Conservation (phyloP, 371 early-diverging fungal species). For the Amoeboaphelidium occidentale region DNA sequence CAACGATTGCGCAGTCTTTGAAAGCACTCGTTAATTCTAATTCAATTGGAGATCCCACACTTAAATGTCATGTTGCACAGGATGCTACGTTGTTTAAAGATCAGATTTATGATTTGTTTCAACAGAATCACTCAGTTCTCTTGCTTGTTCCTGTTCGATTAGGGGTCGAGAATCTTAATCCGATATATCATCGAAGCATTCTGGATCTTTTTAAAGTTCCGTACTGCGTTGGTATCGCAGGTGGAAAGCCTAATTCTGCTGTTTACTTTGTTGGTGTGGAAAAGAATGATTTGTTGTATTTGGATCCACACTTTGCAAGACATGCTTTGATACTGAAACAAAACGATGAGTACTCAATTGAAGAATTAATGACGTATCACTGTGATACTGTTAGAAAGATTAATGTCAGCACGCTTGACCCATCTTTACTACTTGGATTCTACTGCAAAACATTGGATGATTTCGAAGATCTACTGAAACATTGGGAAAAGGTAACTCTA, state of each 20-base stretch:
- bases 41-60: slow-evolving; percentile 1
- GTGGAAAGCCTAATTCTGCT: slow-evolving; percentile 76
- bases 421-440: slow-evolving; percentile 78
- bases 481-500: slow-evolving; percentile 17
- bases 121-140: slow-evolving; percentile 28
- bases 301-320: slow-evolving; percentile 79
- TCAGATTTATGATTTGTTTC: slow-evolving; percentile 18
- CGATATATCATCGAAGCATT: slow-evolving; percentile 45
- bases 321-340: slow-evolving; percentile 1
- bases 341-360: neutral
- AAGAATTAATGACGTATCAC: slow-evolving; percentile 56
- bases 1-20: slow-evolving; percentile 66
- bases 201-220: slow-evolving; percentile 47
- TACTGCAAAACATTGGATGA: slow-evolving; percentile 37
- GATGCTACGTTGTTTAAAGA: slow-evolving; percentile 47
- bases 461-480: slow-evolving; percentile 32
- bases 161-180: slow-evolving; percentile 62
- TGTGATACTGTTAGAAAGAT: slow-evolving; percentile 45
- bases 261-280: slow-evolving; percentile 72
- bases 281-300: slow-evolving; percentile 47
- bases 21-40: slow-evolving; percentile 6
- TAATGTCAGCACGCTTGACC: slow-evolving; percentile 50
- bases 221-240: slow-evolving; percentile 66
- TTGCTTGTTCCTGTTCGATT: slow-evolving; percentile 64
- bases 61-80: slow-evolving; percentile 32